Evolutionary conservation across 2,329 filamentous ascomycete species (phyloP).

Genomic region (Talaromyces marneffei): DNA sequence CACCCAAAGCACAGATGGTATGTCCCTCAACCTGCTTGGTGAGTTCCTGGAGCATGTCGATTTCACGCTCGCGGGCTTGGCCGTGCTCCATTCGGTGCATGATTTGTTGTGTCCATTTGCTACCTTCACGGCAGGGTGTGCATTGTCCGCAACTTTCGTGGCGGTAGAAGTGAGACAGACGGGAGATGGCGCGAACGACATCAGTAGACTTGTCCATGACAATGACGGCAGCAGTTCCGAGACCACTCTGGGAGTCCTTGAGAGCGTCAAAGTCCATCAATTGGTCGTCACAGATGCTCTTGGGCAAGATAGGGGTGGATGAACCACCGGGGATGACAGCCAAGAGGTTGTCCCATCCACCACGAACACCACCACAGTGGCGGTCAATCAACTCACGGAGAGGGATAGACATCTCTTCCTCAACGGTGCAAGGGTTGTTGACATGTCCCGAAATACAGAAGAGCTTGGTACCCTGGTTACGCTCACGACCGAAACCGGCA

Average conservation of each 20-base stretch:
- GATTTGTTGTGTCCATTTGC: conserved; percentile 99
- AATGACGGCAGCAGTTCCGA: conserved; percentile 94
- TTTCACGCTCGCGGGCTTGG: conserved; percentile 80
- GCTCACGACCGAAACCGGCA: conserved; percentile 84
- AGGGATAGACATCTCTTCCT: conserved; percentile 99
- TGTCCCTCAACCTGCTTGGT: conserved; percentile 99
- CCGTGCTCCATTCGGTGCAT: conserved; percentile 95
- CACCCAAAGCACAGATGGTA: conserved; percentile 95
- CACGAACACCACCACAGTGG: conserved; percentile 93
- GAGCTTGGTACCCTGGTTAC: conserved; percentile 95
- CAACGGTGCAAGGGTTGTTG: conserved; percentile 96
- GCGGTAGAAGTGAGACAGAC: conserved; percentile 93
- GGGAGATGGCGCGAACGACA: conserved; percentile 86
- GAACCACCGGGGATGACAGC: conserved; percentile 95
- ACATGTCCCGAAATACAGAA: conserved; percentile 98
- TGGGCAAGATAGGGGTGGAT: conserved; percentile 91
- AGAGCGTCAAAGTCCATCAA: conserved; percentile 98
- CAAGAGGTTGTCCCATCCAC: conserved; percentile 95
- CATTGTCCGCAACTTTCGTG: conserved; percentile 98
- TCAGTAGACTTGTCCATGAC: conserved; percentile 99
- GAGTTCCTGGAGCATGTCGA: conserved; percentile 98
- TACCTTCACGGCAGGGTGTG: conserved; percentile 97
- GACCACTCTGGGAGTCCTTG: conserved; percentile 95
- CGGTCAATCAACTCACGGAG: conserved; percentile 94
- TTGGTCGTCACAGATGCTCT: conserved; percentile 83